phyloP scores from a whole-genome alignment of 2,329 filamentous ascomycete species.

The Hortaea sp. region DNA sequence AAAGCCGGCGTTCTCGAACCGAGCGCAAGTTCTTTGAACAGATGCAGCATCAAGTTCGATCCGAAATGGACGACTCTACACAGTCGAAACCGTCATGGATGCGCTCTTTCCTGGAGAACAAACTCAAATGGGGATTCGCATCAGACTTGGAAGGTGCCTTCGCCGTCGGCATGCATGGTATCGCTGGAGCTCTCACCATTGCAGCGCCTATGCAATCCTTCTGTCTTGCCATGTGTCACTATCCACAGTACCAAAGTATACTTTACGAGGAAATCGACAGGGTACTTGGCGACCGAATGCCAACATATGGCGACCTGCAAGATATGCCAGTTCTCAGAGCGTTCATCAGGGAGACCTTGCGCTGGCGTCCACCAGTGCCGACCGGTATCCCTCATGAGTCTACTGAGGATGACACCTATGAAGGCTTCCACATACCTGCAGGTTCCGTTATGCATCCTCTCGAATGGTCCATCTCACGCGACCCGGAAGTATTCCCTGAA shows the following conservation, averaged over 20 bases:
- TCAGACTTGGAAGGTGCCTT: slow-evolving; percentile 36
- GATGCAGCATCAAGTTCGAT: slow-evolving; percentile 33
- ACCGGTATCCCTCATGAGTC: slow-evolving; percentile 25
- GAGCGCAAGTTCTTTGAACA: slow-evolving; percentile 35
- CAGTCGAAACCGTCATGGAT: slow-evolving; percentile 31
- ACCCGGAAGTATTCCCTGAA: slow-evolving; percentile 34
- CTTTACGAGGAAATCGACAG: slow-evolving; percentile 22
- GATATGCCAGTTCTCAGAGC: slow-evolving; percentile 21
- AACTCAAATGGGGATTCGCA: slow-evolving; percentile 26
- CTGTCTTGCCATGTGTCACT: slow-evolving; percentile 36
- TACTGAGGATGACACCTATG: slow-evolving; percentile 26
- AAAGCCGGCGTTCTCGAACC: slow-evolving; percentile 32
- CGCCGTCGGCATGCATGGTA: slow-evolving; percentile 39
- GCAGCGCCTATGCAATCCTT: slow-evolving; percentile 39
- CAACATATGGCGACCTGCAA: slow-evolving; percentile 26
- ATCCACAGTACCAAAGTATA: slow-evolving; percentile 31
- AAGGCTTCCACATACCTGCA: slow-evolving; percentile 27
- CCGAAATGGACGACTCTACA: slow-evolving; percentile 21
- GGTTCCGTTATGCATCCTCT: slow-evolving; percentile 38
- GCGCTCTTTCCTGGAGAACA: slow-evolving; percentile 32
- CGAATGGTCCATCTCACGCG: slow-evolving; percentile 38
- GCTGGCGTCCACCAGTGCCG: slow-evolving; percentile 23
- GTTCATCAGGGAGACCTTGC: slow-evolving; percentile 24
- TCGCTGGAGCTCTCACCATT: slow-evolving; percentile 37
- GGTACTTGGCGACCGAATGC: slow-evolving; percentile 35